Conservation (phyloP, 805 yeast genomes). For the Metschnikowia corniflorae region DNA sequence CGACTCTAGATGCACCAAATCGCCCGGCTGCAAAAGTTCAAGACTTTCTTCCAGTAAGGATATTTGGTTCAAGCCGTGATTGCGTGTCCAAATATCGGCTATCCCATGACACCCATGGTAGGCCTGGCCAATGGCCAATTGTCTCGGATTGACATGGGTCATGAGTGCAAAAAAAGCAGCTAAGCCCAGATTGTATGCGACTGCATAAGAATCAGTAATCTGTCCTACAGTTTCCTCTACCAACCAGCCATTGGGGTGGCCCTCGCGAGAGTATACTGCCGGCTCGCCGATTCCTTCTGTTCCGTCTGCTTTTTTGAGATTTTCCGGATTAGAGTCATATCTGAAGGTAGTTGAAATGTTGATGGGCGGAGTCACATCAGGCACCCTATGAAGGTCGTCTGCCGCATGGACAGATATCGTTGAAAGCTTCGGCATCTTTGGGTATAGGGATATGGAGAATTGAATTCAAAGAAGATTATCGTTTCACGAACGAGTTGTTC, state of each 20-base stretch:
- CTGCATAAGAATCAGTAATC: slow-evolving; percentile 60
- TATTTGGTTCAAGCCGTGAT: slow-evolving; percentile 52
- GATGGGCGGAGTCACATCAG: slow-evolving; percentile 76
- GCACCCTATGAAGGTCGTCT: slow-evolving; percentile 51
- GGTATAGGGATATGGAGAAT: neutral
- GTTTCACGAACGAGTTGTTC: no score
- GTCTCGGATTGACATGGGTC: slow-evolving; percentile 67
- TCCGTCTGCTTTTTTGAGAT: slow-evolving; percentile 44
- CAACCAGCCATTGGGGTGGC: slow-evolving; percentile 69
- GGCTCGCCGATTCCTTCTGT: slow-evolving; percentile 12
- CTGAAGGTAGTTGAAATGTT: slow-evolving; percentile 76
- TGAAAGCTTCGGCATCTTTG: slow-evolving; percentile 5
- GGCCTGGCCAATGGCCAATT: slow-evolving; percentile 69
- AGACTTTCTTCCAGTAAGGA: slow-evolving; percentile 27
- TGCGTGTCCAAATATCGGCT: slow-evolving; percentile 57
- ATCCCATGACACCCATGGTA: slow-evolving; percentile 85
- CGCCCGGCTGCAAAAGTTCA: slow-evolving; percentile 59
- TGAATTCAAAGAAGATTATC: no score
- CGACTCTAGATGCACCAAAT: slow-evolving; percentile 78
- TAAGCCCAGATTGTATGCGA: slow-evolving; percentile 74
- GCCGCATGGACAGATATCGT: slow-evolving; percentile 62
- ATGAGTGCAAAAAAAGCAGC: slow-evolving; percentile 77
- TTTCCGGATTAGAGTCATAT: slow-evolving; percentile 57
- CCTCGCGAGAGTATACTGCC: slow-evolving; percentile 58
- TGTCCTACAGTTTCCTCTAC: slow-evolving; percentile 62